These are phyloP conservation scores for Lanmaoa rubissima DNA, from an alignment of 768 basidiomycete species.

Conservation along the genomic window DNA sequence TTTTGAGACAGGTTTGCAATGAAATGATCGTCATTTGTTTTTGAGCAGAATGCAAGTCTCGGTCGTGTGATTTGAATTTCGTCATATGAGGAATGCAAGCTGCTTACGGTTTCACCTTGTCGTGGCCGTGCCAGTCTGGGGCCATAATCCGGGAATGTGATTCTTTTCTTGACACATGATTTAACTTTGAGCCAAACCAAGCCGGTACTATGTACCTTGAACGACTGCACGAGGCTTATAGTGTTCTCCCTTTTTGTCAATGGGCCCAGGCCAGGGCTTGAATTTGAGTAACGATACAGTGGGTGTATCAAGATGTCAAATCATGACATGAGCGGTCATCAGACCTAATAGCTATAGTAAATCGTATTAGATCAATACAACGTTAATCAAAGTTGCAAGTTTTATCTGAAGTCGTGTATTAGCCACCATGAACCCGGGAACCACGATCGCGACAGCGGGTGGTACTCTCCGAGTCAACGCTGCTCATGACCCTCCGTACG, in stretches of 20 bases:
- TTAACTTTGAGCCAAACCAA: not conserved
- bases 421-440: not conserved
- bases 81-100: not conserved
- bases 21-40: not conserved
- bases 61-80: constrained; percentile 10
- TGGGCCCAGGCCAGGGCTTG: not conserved
- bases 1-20: not conserved
- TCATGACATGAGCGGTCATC: not conserved
- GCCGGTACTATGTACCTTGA: too few species aligned
- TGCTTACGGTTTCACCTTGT: not conserved
- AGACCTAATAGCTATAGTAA: not conserved
- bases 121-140: not conserved
- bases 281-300: constrained; percentile 4
- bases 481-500: not conserved
- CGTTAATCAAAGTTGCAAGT: not conserved
- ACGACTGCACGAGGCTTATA: not conserved
- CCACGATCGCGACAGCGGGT: not conserved
- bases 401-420: not conserved
- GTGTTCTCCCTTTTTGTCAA: too few species aligned
- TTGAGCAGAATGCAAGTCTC: not conserved
- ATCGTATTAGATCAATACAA: not conserved
- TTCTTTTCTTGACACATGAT: not conserved
- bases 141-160: not conserved
- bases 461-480: not conserved
- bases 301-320: not conserved